Base-by-base conservation (phyloP, 768 basidiomycete species). In the Auriscalpium orientale region DNA sequence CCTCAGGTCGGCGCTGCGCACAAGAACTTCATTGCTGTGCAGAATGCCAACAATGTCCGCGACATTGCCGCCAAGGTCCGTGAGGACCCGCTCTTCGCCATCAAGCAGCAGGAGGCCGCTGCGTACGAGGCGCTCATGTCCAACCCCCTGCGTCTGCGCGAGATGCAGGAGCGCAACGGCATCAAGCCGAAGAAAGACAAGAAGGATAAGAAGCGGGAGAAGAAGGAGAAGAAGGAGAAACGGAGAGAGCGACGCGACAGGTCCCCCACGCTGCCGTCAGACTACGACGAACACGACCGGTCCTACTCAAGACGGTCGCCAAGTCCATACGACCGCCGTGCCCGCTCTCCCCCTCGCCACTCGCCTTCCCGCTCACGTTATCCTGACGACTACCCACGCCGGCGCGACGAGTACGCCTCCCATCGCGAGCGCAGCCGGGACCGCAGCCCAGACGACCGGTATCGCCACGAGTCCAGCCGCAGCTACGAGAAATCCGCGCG, bases 61-160 rank as follows among this genome's bases (percentile, higher is more conserved):
- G 97, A 99, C 65, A 80, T 91, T 46, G 89, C 93, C 20, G 76
- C 93, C 33, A 98, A 99, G 72, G 86, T 99, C 58, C 87, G 97
- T 36, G 97, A 98, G 71, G 97, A 99, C 66, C 97, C 97, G 6
- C 67, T 98, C 6, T 78, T 99, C n/a, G 91, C 90, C 13, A 98
- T 99, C 75, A 98, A 98, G 71, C 89, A 94, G 67, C 95, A 98
- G 66, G 95, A 99, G 71, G 94, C 97, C 67, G 87, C 90, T 8
- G 89, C 93, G 8, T 88, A 93, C 62, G 84, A 97, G 61, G 82
- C 91, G 2, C 74, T 97, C 40, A 78, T 91, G 74, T 82, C 87
- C 49, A 94, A 95, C 63, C 92, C 92, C 34, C 80, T 92, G 35
- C 89, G 89, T 21, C 73, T 94, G 47, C 82, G 85, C 55, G 85